Percentiles rank a stretch among this genome's conserved stretches.
These are phyloP conservation scores for Didymella segeticola DNA, from an alignment of 2,329 filamentous ascomycete species.

Conservation along the genomic window DNA sequence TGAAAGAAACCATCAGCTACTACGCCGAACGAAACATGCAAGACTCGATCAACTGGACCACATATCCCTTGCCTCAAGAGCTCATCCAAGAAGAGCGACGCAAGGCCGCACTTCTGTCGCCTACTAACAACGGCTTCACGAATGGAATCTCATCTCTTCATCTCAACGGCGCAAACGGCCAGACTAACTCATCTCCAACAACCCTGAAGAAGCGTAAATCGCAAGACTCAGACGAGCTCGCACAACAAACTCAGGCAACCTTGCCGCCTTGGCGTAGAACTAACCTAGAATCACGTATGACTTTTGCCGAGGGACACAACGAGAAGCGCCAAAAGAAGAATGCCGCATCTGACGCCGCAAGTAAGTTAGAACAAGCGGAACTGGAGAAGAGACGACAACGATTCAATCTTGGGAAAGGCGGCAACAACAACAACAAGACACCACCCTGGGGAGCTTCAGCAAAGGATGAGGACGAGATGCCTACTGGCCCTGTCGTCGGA, in stretches of 20 bases:
- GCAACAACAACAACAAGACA: constrained; percentile 64
- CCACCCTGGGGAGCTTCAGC: constrained; percentile 55
- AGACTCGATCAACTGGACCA: constrained; percentile 80
- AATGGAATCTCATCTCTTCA: constrained; percentile 25
- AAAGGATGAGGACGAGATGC: constrained; percentile 57
- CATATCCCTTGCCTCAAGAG: constrained; percentile 82
- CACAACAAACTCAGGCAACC: constrained; percentile 58
- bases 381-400: constrained; percentile 89
- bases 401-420: constrained; percentile 67
- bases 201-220: constrained; percentile 87
- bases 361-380: constrained; percentile 89
- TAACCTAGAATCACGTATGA: constrained; percentile 77
- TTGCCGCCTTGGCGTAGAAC: constrained; percentile 76
- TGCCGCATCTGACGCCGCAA: constrained; percentile 63
- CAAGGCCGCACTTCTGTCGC: constrained; percentile 28
- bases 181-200: constrained; percentile 48
- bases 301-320: constrained; percentile 59
- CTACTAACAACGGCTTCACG: constrained; percentile 41
- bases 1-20: constrained; percentile 84
- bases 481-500: constrained; percentile 77
- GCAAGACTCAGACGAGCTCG: constrained; percentile 60
- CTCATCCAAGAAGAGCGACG: constrained; percentile 72
- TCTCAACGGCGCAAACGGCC: constrained; percentile 23
- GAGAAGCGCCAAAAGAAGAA: constrained; percentile 58
- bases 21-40: constrained; percentile 78